Conservation (phyloP, 257 asterid species). For the Ligustrum vulgare region DNA sequence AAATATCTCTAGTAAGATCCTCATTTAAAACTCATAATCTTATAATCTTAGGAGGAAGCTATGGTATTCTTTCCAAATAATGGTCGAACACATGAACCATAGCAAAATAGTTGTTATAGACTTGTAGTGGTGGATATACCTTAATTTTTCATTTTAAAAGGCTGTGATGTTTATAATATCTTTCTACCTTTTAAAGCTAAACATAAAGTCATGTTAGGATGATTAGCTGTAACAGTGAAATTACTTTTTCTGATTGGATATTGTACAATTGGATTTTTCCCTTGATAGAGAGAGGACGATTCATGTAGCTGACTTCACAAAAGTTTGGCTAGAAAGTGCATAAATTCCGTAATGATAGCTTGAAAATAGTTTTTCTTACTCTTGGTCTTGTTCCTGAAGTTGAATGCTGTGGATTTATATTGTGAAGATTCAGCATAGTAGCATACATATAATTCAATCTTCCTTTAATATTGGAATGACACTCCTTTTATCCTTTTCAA, state of each 20-base stretch:
- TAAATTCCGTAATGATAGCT: not conserved
- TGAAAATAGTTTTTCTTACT: not conserved
- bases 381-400: not conserved
- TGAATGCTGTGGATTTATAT: not conserved
- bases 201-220: not conserved
- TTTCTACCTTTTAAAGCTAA: slow-evolving; percentile 13
- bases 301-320: not conserved
- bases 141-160: not conserved
- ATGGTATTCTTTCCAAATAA: not conserved
- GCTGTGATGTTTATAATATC: slow-evolving; percentile 11
- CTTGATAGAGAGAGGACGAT: not conserved
- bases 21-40: not conserved
- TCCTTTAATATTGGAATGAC: not conserved
- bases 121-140: not conserved
- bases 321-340: not conserved
- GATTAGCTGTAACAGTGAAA: not conserved
- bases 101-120: not conserved
- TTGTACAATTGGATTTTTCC: not conserved
- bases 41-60: not conserved
- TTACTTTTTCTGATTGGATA: not conserved
- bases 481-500: not conserved
- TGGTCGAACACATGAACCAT: not conserved
- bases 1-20: not conserved
- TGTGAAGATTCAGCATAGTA: not conserved
- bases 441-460: not conserved